A percentile compares a stretch with the other conserved stretches of the same genome.
Evolutionary conservation across 768 basidiomycete species (phyloP).

Genomic region (Wakefieldia striispora): DNA sequence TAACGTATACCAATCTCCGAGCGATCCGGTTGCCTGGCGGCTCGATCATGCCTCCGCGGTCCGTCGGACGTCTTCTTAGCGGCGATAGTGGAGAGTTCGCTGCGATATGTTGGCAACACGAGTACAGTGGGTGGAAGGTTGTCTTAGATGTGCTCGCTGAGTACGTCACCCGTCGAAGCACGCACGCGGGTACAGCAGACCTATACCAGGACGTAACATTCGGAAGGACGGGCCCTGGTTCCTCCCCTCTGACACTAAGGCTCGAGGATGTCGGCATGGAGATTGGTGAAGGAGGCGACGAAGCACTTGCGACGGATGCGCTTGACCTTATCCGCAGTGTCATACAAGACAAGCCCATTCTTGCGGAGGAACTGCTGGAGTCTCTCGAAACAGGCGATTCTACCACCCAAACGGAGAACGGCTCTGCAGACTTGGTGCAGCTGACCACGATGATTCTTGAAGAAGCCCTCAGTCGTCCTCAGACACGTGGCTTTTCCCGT

Average conservation of each 20-base stretch:
- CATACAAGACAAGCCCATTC: constrained; percentile 64
- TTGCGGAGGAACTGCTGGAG: constrained; percentile 65
- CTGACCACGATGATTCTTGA: constrained; percentile 80
- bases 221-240: constrained; percentile 39
- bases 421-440: constrained; percentile 72
- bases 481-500: constrained; percentile 42
- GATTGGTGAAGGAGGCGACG: constrained; percentile 57
- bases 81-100: constrained; percentile 62
- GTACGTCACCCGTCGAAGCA: constrained; percentile 60
- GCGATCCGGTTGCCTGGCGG: constrained; percentile 77
- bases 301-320: constrained; percentile 64
- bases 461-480: constrained; percentile 62
- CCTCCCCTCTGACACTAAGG: constrained; percentile 43
- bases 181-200: constrained; percentile 38
- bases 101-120: constrained; percentile 77
- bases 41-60: constrained; percentile 61
- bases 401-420: constrained; percentile 45
- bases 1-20: constrained; percentile 63
- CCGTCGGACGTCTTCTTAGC: constrained; percentile 69
- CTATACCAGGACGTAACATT: constrained; percentile 55
- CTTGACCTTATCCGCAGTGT: constrained; percentile 79
- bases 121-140: constrained; percentile 84
- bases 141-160: constrained; percentile 79
- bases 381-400: constrained; percentile 47
- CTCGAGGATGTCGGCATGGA: constrained; percentile 76